Conservation (phyloP, 1,284 basidiomycete species). For the Golubevia sp. region DNA sequence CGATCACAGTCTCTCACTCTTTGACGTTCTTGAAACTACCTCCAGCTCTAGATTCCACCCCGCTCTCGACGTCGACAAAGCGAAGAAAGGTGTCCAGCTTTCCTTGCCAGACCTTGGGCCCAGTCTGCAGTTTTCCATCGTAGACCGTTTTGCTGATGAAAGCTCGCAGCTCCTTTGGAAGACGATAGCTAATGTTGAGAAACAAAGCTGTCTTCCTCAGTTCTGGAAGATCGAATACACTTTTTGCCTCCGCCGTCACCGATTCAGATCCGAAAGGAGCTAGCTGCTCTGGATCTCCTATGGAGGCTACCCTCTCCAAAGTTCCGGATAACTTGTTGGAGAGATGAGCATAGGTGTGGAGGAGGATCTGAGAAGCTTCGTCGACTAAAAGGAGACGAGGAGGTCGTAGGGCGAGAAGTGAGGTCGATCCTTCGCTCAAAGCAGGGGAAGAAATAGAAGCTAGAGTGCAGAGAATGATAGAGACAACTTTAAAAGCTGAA, state of each 20-base stretch:
- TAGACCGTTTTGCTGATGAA: constrained; percentile 11
- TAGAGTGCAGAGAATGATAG: constrained; percentile 3
- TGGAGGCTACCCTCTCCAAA: constrained; percentile 7
- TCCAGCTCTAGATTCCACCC: not conserved
- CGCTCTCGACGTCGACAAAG: constrained; percentile 8
- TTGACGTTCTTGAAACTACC: not conserved
- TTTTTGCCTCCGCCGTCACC: constrained; percentile 1
- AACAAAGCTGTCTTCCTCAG: constrained; percentile 6
- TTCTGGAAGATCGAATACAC: constrained; percentile 8
- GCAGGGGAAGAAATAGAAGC: not conserved
- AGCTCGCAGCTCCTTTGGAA: not conserved
- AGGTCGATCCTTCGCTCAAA: not conserved
- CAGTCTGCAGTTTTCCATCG: constrained; percentile 2
- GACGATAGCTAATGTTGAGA: constrained; percentile 10
- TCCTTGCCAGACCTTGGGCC: not conserved
- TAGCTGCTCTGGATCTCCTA: constrained; percentile 14
- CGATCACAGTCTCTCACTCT: constrained; percentile 3
- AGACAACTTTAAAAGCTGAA: not conserved
- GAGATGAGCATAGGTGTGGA: constrained; percentile 5
- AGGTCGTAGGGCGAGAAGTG: too few species aligned
- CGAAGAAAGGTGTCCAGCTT: constrained; percentile 1
- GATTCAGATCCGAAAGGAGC: constrained; percentile 9
- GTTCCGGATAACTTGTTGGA: constrained; percentile 3
- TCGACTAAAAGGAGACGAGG: constrained; percentile 10
- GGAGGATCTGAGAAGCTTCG: constrained; percentile 12